Conservation (phyloP, 78 protist species). For the Dictyostelium purpureum region DNA sequence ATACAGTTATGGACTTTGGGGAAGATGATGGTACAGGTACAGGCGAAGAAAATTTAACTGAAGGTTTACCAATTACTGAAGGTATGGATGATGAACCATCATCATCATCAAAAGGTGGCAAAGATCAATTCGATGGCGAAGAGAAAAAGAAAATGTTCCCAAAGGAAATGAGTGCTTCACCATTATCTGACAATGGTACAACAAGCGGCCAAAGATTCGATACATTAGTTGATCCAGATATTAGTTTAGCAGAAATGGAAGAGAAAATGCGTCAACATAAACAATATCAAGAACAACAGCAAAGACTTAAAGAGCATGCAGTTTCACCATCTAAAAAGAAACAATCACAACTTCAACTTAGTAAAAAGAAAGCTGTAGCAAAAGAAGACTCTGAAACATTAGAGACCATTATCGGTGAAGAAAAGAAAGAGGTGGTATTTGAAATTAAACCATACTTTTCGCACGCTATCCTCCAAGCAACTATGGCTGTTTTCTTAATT, state of each 20-base stretch:
- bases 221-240: conserved; percentile 57
- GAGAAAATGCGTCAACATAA: conserved; percentile 68
- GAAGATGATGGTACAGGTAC: conserved; percentile 12
- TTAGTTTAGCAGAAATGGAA: conserved; percentile 50
- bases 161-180: neutral
- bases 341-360: conserved; percentile 20
- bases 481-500: conserved; percentile 68
- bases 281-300: conserved; percentile 9
- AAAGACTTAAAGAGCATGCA: neutral
- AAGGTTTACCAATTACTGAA: conserved; percentile 44
- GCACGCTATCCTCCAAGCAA: conserved; percentile 60
- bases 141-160: neutral
- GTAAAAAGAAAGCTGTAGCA: neutral
- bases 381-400: conserved; percentile 50
- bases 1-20: conserved; percentile 49
- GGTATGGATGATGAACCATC: neutral
- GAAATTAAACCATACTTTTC: conserved; percentile 75
- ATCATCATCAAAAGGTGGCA: neutral
- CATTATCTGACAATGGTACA: neutral
- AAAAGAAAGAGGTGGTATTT: conserved; percentile 63
- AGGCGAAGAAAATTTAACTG: conserved; percentile 25
- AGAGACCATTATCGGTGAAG: conserved; percentile 63
- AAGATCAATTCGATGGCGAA: neutral
- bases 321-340: neutral
- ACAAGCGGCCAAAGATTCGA: conserved; percentile 1